Base-by-base conservation (phyloP, 192 early-diverging fungal genomes). In the Lunasporangiospora selenospora region DNA sequence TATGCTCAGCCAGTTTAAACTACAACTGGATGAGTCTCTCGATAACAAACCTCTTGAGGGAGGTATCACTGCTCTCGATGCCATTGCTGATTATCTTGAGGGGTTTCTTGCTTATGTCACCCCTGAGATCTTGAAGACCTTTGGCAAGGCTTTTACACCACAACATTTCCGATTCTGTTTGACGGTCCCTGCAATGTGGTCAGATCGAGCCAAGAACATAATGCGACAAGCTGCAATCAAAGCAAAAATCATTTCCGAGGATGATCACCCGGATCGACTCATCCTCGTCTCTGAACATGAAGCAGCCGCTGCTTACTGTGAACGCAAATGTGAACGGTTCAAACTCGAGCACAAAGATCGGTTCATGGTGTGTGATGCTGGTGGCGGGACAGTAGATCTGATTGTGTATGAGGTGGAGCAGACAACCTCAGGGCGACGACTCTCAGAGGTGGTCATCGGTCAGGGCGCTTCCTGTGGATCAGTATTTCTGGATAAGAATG, bases 311-410 rank as follows among this genome's bases (percentile, higher is more conserved):
- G 33, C 65, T 1, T 75, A 75, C 34, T 75, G 76, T 32, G 62
- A 78, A 42, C 54, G 57, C 16, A 53, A 46, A 21, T 78, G 67
- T 42, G 62, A 66, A 0, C 54, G 56, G 30, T 43, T 75, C 29
- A 55, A 78, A 24, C 30, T 78, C 16, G 10, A 4, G 1, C 19
- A 33, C 5, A 58, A 53, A 1, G 54, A 79, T 31, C 36, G 60
- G 4, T 63, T 79, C 19, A 69, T 75, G 56, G 55, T 79, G 11
- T 75, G 70, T 32, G 77, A 79, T 42, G 70, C 71, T 21, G 77
- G 77, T 29, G 77, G 77, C 13, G 77, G 77, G 4, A 79, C 77
- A 0, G 73, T 79, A 4, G 77, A 79, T 52, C 30, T 79, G 34
- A 79, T 78, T 24, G 69, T 66, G 19, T 78, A 75, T 65, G 62